A percentile compares a stretch with the other conserved stretches of the same genome.
phyloP scores from a whole-genome alignment of 495 filamentous ascomycete genomes.

The Sporormia fimetaria region DNA sequence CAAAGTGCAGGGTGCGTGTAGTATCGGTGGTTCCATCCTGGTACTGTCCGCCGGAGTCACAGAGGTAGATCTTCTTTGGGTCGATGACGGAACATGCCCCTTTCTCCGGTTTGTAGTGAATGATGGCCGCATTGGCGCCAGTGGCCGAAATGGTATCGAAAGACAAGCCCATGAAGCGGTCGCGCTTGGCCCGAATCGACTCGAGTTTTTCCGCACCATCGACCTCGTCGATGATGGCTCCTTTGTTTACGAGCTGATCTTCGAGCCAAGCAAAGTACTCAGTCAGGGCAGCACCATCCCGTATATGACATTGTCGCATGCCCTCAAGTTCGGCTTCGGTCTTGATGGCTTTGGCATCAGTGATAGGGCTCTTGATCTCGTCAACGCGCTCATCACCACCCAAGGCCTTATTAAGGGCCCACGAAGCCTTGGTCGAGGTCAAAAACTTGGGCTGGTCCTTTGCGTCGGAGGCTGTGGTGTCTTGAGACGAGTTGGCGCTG shows the following conservation, averaged over 20 bases:
- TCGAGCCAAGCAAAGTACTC: constrained; percentile 98
- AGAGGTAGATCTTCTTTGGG: constrained; percentile 80
- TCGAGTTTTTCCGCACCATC: constrained; percentile 86
- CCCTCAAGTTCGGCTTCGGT: constrained; percentile 85
- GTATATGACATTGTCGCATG: constrained; percentile 87
- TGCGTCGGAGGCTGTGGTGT: constrained; percentile 20
- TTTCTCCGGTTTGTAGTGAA: constrained; percentile 90
- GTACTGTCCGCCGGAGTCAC: constrained; percentile 94
- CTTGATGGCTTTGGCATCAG: constrained; percentile 96
- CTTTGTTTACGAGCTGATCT: constrained; percentile 65
- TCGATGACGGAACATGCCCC: constrained; percentile 77
- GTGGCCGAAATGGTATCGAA: constrained; percentile 96
- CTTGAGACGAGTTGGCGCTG: constrained; percentile 31
- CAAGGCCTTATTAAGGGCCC: constrained; percentile 78
- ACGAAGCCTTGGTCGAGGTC: constrained; percentile 81
- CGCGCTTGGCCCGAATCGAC: constrained; percentile 63
- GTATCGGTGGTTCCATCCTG: constrained; percentile 94
- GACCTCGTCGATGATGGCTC: constrained; percentile 71
- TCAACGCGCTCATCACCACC: constrained; percentile 84
- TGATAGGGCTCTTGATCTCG: constrained; percentile 74
- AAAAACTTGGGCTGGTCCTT: constrained; percentile 55
- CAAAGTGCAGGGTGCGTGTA: constrained; percentile 88
- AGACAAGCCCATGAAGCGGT: constrained; percentile 80
- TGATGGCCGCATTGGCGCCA: constrained; percentile 88
- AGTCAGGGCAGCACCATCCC: constrained; percentile 83